Evolutionary conservation across 1,284 basidiomycete genomes (phyloP).

Genomic region (Anthracocystis setariae): DNA sequence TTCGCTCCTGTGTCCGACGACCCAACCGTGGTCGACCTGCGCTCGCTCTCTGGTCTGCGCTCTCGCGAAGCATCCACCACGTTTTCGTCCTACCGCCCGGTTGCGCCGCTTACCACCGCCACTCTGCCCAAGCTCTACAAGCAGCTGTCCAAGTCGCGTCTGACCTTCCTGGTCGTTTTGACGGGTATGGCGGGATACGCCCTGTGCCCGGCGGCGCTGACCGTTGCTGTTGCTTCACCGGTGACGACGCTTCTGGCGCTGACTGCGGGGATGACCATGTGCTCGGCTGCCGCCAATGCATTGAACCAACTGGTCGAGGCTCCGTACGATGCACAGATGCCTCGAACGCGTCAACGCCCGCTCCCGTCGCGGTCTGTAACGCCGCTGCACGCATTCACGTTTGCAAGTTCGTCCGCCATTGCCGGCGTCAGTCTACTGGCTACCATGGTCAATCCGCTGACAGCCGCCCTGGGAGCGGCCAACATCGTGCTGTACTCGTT

Average conservation of each 20-base stretch:
- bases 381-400: slow-evolving; percentile 83
- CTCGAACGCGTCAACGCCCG: slow-evolving; percentile 86
- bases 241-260: slow-evolving; percentile 77
- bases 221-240: slow-evolving; percentile 30
- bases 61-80: slow-evolving; percentile 28
- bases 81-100: slow-evolving; percentile 44
- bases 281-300: slow-evolving; percentile 91
- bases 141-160: slow-evolving; percentile 85
- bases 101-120: slow-evolving; percentile 26
- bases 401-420: slow-evolving; percentile 79
- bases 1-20: slow-evolving; percentile 55
- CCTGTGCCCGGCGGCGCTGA: slow-evolving; percentile 72
- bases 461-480: slow-evolving; percentile 81
- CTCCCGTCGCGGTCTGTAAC: slow-evolving; percentile 86
- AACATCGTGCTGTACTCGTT: slow-evolving; percentile 93
- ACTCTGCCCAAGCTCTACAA: slow-evolving; percentile 72
- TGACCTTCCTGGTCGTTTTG: slow-evolving; percentile 88
- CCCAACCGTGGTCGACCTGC: slow-evolving; percentile 42
- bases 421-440: slow-evolving; percentile 82
- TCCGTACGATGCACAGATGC: slow-evolving; percentile 96
- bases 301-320: slow-evolving; percentile 95
- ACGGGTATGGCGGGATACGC: slow-evolving; percentile 94
- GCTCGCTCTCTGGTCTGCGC: slow-evolving; percentile 30
- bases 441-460: slow-evolving; percentile 87
- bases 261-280: slow-evolving; percentile 87